Conservation (phyloP, 2,329 filamentous ascomycete genomes). For the Lachnellula arida region DNA sequence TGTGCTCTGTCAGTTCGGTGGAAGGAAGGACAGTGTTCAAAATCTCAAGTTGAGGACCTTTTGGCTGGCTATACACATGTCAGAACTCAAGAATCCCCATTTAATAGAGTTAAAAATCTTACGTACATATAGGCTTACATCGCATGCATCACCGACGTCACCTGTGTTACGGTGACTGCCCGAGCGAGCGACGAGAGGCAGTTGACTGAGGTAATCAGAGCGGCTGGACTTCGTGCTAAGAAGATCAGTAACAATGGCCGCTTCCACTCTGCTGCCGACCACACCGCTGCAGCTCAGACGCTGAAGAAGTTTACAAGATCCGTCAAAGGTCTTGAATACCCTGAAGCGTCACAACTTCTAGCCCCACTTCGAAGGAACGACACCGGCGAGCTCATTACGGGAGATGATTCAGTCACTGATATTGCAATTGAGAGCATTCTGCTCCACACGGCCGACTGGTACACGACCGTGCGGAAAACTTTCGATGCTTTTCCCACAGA, state of each 20-base stretch:
- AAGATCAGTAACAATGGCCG: neutral
- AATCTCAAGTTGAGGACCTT: neutral
- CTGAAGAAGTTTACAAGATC: neutral
- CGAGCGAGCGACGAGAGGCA: neutral
- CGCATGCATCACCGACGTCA: constrained; percentile 5
- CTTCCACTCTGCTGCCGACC: neutral
- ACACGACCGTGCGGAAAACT: constrained; percentile 2
- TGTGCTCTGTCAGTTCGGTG: constrained; percentile 12
- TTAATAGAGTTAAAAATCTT: neutral
- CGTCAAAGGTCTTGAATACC: constrained; percentile 2
- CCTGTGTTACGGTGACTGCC: constrained; percentile 8
- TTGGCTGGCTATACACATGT: constrained; percentile 4
- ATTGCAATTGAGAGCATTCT: constrained; percentile 7
- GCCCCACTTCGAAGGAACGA: constrained; percentile 1
- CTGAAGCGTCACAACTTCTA: neutral
- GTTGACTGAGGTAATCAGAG: neutral
- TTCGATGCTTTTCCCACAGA: neutral
- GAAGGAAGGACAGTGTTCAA: constrained; percentile 4
- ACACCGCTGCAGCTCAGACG: neutral
- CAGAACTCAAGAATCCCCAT: neutral
- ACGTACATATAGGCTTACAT: constrained; percentile 10
- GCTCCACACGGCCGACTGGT: constrained; percentile 6
- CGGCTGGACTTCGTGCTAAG: neutral
- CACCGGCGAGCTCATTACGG: neutral
- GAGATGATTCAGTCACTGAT: neutral